Percentiles rank a stretch among this genome's conserved stretches.
These are phyloP conservation scores for Rhizopogon salebrosus DNA, from an alignment of 768 basidiomycete genomes.

Conservation along the genomic window DNA sequence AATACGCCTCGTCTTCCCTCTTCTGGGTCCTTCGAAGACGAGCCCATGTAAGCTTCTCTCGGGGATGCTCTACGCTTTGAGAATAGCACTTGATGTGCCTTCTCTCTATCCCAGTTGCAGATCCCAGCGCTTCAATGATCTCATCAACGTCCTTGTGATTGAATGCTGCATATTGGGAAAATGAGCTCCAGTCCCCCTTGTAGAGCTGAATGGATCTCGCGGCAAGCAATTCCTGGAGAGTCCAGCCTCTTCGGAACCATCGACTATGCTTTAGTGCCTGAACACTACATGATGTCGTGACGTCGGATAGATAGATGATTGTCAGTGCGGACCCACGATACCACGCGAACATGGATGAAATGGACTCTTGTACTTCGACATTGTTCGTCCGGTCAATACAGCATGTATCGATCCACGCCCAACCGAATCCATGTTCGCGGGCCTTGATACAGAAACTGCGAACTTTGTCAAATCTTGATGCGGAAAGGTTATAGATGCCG, in stretches of 20 bases:
- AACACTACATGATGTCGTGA: conserved; percentile 4
- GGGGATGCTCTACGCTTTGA: background rate
- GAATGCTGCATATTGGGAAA: background rate
- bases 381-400: conserved; percentile 27
- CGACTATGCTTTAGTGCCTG: conserved; percentile 14
- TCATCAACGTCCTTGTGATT: conserved; percentile 1
- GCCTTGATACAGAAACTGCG: conserved; percentile 18
- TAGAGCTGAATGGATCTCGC: conserved; percentile 19
- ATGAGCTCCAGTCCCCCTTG: conserved; percentile 18
- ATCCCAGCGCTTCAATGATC: background rate
- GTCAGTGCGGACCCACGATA: conserved; percentile 25
- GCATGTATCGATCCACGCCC: conserved; percentile 27
- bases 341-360: conserved; percentile 29
- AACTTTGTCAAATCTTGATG: conserved; percentile 9
- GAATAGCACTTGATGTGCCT: background rate
- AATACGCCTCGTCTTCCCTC: conserved; percentile 13
- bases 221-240: conserved; percentile 26
- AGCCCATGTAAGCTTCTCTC: conserved; percentile 6
- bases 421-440: conserved; percentile 11
- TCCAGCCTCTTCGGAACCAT: conserved; percentile 18
- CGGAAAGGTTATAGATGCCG: conserved; percentile 7
- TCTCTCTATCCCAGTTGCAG: conserved; percentile 1
- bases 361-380: conserved; percentile 25
- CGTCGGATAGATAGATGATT: conserved; percentile 23
- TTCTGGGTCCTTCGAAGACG: conserved; percentile 9